Conservation (phyloP, 176 grass and related monocot genomes). For the Chrysopogon serrulatus region DNA sequence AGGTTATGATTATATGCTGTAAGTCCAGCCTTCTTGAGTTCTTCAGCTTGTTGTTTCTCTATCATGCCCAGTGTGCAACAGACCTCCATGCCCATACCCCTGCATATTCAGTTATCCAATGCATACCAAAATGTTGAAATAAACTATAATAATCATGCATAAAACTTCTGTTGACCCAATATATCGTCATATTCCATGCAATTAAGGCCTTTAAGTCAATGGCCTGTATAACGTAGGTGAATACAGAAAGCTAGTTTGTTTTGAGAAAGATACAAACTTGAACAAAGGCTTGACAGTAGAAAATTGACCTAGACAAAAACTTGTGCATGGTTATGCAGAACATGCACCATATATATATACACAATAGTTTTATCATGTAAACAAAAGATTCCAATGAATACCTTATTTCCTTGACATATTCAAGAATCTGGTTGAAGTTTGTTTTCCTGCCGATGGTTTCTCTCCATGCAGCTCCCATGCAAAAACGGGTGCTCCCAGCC, state of each 20-base stretch:
- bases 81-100: constrained; percentile 97
- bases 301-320: neutral
- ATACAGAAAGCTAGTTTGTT: neutral
- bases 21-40: constrained; percentile 95
- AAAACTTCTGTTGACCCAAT: neutral
- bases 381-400: constrained; percentile 20
- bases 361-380: neutral
- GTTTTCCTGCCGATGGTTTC: constrained; percentile 94
- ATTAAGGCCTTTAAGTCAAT: constrained; percentile 7
- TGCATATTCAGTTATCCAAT: constrained; percentile 27
- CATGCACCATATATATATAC: neutral
- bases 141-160: neutral
- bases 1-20: constrained; percentile 99
- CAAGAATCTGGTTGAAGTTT: constrained; percentile 97
- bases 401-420: constrained; percentile 99
- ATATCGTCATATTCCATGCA: neutral
- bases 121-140: neutral
- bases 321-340: neutral
- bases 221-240: neutral
- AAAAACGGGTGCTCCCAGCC: constrained; percentile 91
- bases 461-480: constrained; percentile 99
- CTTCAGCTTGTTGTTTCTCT: constrained; percentile 94
- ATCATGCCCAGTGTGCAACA: constrained; percentile 99
- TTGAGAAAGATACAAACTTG: neutral
- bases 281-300: neutral